Evolutionary conservation across 2,329 filamentous ascomycete genomes (phyloP).

Genomic region (Apiospora marii): DNA sequence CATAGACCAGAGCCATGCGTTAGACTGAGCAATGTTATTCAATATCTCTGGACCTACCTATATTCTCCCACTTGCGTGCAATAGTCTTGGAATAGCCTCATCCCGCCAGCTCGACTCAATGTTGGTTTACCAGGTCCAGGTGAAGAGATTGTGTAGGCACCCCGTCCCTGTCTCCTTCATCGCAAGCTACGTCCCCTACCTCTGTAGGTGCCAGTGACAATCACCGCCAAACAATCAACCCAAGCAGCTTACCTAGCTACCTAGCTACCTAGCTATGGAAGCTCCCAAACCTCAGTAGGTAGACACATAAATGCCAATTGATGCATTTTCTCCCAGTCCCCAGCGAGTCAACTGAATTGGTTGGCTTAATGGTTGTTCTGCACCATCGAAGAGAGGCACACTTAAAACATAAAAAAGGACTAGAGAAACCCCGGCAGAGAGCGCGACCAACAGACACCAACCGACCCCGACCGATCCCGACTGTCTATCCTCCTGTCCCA

Average conservation of each 20-base stretch:
- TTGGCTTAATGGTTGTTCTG: not conserved
- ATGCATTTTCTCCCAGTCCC: not conserved
- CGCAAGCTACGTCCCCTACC: conserved; percentile 5
- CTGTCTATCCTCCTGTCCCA: not conserved
- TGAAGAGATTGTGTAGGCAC: not conserved
- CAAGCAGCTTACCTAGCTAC: not conserved
- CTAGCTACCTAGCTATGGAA: not conserved
- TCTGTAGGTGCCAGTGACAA: not conserved
- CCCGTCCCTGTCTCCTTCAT: not conserved
- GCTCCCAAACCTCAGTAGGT: not conserved
- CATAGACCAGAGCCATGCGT: not conserved
- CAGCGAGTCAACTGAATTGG: not conserved
- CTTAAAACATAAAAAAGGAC: not conserved
- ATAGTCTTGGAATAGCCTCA: too few relatives aligned
- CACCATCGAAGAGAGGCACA: not conserved
- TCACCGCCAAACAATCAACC: not conserved
- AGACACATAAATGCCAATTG: not conserved
- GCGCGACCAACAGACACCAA: not conserved
- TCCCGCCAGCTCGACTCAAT: not conserved
- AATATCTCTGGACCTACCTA: not conserved
- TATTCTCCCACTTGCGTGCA: not conserved
- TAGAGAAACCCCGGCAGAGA: conserved; percentile 2
- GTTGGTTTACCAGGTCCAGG: not conserved
- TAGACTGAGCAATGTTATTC: not conserved
- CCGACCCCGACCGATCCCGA: not conserved